Evolutionary conservation across 805 yeast genomes (phyloP).

Genomic region (Kazachstania kunashirensis): DNA sequence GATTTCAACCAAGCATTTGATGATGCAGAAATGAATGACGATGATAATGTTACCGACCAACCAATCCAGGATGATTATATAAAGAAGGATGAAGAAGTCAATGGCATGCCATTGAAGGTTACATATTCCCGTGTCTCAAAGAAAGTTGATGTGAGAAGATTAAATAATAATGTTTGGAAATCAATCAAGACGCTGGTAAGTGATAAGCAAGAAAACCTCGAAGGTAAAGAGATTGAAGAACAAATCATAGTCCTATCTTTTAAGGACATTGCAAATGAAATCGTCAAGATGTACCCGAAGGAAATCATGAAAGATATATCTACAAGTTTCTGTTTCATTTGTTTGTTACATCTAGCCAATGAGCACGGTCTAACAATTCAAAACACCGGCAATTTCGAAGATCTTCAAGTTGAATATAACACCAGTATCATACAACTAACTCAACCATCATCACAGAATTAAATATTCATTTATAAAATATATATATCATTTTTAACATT

Average conservation of each 20-base stretch:
- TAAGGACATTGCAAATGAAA: conserved; percentile 40
- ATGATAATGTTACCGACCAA: conserved; percentile 23
- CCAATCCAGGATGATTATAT: conserved; percentile 8
- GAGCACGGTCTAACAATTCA: conserved; percentile 63
- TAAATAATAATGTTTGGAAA: conserved; percentile 72
- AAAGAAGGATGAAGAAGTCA: neutral
- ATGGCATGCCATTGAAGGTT: conserved; percentile 25
- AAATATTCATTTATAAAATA: too few species aligned
- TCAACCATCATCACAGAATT: too few species aligned
- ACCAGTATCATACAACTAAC: neutral
- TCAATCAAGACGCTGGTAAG: conserved; percentile 30
- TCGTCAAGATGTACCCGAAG: conserved; percentile 43
- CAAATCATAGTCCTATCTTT: conserved; percentile 20
- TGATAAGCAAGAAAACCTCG: conserved; percentile 11
- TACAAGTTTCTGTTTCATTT: conserved; percentile 77
- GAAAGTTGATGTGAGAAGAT: conserved; percentile 60
- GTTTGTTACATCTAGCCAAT: conserved; percentile 75
- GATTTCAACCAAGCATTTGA: conserved; percentile 31
- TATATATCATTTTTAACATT: too few species aligned
- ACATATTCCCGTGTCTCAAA: conserved; percentile 66
- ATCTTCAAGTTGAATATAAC: conserved; percentile 15
- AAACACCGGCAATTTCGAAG: conserved; percentile 34
- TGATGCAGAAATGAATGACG: conserved; percentile 13
- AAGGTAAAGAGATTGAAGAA: conserved; percentile 11
- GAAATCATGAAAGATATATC: conserved; percentile 59